phyloP scores from a whole-genome alignment of 495 filamentous ascomycete genomes.

The Aspergillus diversus region DNA sequence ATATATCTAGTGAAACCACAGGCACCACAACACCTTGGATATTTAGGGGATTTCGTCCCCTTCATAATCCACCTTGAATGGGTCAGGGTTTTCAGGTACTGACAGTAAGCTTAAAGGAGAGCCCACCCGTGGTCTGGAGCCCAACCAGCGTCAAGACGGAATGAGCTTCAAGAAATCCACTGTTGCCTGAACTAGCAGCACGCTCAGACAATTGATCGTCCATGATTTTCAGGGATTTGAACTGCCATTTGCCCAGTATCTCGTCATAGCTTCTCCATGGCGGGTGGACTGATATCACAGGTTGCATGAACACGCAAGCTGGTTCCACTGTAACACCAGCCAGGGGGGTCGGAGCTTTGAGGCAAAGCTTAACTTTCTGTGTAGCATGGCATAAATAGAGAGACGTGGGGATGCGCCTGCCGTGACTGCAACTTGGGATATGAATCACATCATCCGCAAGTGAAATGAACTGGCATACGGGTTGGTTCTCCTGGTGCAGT shows the following conservation, averaged over 20 bases:
- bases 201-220: slow-evolving; percentile 19
- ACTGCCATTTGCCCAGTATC: slow-evolving; percentile 21
- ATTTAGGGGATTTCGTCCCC: slow-evolving; percentile 12
- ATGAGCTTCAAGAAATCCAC: slow-evolving; percentile 10
- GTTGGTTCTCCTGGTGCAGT: too few species aligned
- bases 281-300: slow-evolving; percentile 24
- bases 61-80: background rate
- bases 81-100: background rate
- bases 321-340: slow-evolving; percentile 21
- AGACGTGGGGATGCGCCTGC: background rate
- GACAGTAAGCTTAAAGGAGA: slow-evolving; percentile 12
- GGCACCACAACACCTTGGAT: background rate
- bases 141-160: slow-evolving; percentile 11
- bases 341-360: slow-evolving; percentile 11
- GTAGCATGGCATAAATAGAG: slow-evolving; percentile 13
- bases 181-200: slow-evolving; percentile 17
- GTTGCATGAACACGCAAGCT: slow-evolving; percentile 28
- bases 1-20: slow-evolving; percentile 10
- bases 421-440: background rate
- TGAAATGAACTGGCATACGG: background rate
- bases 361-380: slow-evolving; percentile 12
- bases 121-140: slow-evolving; percentile 6
- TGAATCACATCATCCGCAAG: background rate
- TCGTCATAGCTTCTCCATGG: slow-evolving; percentile 2
- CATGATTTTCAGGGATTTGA: slow-evolving; percentile 22